Percentiles rank a stretch among this genome's conserved stretches.
Evolutionary conservation across 2,329 filamentous ascomycete genomes (phyloP).

Genomic region (Paecilomyces sp.): DNA sequence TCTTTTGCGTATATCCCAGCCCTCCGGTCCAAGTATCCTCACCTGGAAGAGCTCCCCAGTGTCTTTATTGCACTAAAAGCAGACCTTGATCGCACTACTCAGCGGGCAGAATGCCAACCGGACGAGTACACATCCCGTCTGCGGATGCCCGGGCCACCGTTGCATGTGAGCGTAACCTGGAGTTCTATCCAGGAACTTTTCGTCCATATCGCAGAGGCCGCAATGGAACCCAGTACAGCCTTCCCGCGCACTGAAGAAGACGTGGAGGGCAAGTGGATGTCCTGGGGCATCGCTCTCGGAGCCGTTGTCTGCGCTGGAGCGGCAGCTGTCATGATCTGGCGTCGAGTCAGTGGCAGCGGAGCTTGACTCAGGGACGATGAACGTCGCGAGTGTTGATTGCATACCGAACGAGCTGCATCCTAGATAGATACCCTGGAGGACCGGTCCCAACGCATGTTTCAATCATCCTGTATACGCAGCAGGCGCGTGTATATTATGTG

Average conservation of each 20-base stretch:
- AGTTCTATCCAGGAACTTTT: conserved; percentile 90
- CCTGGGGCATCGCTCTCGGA: conserved; percentile 76
- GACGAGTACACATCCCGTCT: conserved; percentile 81
- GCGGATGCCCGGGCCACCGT: conserved; percentile 74
- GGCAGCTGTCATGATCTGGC: conserved; percentile 56
- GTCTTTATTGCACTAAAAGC: conserved; percentile 93
- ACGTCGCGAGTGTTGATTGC: background rate
- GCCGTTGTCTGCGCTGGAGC: conserved; percentile 57
- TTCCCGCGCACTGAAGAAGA: conserved; percentile 90
- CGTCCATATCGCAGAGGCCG: conserved; percentile 82
- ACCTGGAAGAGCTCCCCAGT: conserved; percentile 80
- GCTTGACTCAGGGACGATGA: conserved; percentile 9
- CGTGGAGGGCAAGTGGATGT: conserved; percentile 66
- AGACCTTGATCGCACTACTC: conserved; percentile 93
- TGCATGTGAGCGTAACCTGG: conserved; percentile 95
- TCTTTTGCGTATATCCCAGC: conserved; percentile 88
- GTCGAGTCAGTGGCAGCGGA: conserved; percentile 35
- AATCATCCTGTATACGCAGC: background rate
- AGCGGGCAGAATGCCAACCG: conserved; percentile 81
- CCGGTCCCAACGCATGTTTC: background rate
- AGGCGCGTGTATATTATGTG: background rate
- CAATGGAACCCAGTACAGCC: conserved; percentile 78
- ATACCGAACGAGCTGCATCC: background rate
- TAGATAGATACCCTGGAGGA: background rate
- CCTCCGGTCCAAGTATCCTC: conserved; percentile 68